Evolutionary conservation across 2,329 filamentous ascomycete genomes (phyloP).

Genomic region (Alternaria brassicicola): DNA sequence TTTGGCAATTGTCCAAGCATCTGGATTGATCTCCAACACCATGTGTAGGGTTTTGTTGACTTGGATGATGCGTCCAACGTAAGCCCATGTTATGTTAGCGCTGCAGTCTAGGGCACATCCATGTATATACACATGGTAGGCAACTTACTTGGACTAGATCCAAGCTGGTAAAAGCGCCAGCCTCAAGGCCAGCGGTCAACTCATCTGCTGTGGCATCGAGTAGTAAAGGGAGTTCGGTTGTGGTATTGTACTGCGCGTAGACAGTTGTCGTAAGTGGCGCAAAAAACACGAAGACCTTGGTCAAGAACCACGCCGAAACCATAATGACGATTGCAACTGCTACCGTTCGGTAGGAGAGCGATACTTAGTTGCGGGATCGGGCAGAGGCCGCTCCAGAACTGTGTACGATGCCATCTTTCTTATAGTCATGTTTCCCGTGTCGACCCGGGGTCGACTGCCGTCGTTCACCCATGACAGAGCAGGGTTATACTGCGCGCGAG

Average conservation of each 20-base stretch:
- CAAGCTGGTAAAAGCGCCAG: slow-evolving; percentile 61
- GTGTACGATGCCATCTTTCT: slow-evolving; percentile 1
- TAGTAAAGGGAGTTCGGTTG: slow-evolving; percentile 46
- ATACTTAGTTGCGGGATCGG: not conserved
- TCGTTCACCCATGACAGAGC: slow-evolving; percentile 18
- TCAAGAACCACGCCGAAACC: slow-evolving; percentile 27
- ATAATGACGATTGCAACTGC: slow-evolving; percentile 19
- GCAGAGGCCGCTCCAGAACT: not conserved
- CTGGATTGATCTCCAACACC: slow-evolving; percentile 63
- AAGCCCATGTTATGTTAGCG: slow-evolving; percentile 49
- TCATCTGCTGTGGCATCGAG: slow-evolving; percentile 61
- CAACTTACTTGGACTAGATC: slow-evolving; percentile 55
- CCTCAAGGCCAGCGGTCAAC: slow-evolving; percentile 56
- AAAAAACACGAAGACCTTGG: slow-evolving; percentile 26
- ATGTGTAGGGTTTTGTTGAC: slow-evolving; percentile 60
- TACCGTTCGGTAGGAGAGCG: not conserved
- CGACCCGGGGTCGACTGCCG: slow-evolving; percentile 15
- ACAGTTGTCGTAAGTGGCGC: slow-evolving; percentile 26
- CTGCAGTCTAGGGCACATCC: not conserved
- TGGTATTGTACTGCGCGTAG: slow-evolving; percentile 18
- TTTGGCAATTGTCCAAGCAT: slow-evolving; percentile 58
- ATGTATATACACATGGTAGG: not conserved
- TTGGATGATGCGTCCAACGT: slow-evolving; percentile 58
- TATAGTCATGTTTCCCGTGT: slow-evolving; percentile 16
- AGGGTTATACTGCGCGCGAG: slow-evolving; percentile 4